Base-by-base conservation (phyloP, 352 stramenopile genomes). In the Pythium aquatile region DNA sequence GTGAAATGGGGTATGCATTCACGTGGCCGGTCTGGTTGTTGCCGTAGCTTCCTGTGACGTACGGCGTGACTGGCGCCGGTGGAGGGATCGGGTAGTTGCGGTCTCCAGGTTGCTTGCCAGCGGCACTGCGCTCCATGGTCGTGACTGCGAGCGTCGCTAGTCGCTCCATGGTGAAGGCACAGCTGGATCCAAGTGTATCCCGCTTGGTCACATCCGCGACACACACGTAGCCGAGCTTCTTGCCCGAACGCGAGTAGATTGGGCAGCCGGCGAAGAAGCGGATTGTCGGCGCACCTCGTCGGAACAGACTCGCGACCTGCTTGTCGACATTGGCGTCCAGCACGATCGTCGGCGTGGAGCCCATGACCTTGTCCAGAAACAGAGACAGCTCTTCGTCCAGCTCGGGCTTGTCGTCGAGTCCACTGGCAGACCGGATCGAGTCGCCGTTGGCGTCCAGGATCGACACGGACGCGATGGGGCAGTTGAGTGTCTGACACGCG, bases 341-440 rank as follows among this genome's bases (percentile, higher is more conserved):
- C 29, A 93, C 79, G 54, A 91, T 88, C 28, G 79, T 82, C 5
- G 85, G 81, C 24, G 82, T 85, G 7, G 79, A 84, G n/a, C 79
- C 83, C 85, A 91, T 93, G 61, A 91, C 75, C 56, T 90, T 88
- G 9, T 91, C 74, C 56, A 93, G 78, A 53, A 91, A 93, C 26
- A 84, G 30, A 11, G 67, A 59, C 37, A 93, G 66, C 58, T 93
- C 84, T 10, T 78, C 72, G 33, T 86, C 73, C 7, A 93, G 73
- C 28, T 76, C 62, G 2, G 73, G 56, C 35, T 83, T 85, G 20
- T 79, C 73, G 33, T 81, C 61, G 8, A 93, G 54, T 10, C 81
- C 81, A 14, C 76, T 70, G 26, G 67, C 74, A 48, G 77, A 91
- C 47, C 74, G 75, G 42, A 86, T 80, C 20, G 72, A 78, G 30